phyloP scores from a whole-genome alignment of 768 basidiomycete species.

The Suillus spraguei region DNA sequence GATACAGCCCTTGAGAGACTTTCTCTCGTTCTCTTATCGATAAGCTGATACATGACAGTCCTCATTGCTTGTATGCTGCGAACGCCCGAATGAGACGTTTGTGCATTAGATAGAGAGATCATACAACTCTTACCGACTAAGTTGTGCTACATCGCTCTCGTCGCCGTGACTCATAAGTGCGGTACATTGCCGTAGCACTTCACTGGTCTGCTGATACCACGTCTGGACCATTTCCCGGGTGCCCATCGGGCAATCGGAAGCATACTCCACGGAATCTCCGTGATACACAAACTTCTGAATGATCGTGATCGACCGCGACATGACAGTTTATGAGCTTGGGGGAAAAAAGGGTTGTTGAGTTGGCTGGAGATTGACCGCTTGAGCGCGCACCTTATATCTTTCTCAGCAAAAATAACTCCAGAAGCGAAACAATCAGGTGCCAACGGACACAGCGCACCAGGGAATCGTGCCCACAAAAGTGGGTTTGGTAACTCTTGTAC shows the following conservation, averaged over 20 bases:
- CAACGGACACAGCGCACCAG: not conserved
- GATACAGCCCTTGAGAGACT: conserved; percentile 6
- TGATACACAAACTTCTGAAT: conserved; percentile 8
- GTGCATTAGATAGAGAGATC: not conserved
- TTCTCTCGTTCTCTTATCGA: conserved; percentile 7
- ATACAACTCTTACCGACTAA: conserved; percentile 1
- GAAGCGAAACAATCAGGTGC: conserved; percentile 8
- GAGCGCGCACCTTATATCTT: conserved; percentile 2
- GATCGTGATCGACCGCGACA: conserved; percentile 6
- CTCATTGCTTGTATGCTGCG: conserved; percentile 8
- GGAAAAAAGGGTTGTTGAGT: not conserved
- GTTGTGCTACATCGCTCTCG: not conserved
- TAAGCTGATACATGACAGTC: conserved; percentile 7
- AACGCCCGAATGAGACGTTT: not conserved
- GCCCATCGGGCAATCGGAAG: conserved; percentile 5
- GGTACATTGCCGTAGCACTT: conserved; percentile 8
- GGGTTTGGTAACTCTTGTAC: conserved; percentile 9
- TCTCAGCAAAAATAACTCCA: not conserved
- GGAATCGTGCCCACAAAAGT: conserved; percentile 6
- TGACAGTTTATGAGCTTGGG: not conserved
- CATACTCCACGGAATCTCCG: conserved; percentile 1
- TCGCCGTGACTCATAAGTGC: not conserved
- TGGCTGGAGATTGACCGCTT: not conserved
- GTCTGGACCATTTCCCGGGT: conserved; percentile 6
- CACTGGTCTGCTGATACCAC: conserved; percentile 9